Base-by-base conservation (phyloP, 1,284 basidiomycete genomes). In the Trichosporon faecale region DNA sequence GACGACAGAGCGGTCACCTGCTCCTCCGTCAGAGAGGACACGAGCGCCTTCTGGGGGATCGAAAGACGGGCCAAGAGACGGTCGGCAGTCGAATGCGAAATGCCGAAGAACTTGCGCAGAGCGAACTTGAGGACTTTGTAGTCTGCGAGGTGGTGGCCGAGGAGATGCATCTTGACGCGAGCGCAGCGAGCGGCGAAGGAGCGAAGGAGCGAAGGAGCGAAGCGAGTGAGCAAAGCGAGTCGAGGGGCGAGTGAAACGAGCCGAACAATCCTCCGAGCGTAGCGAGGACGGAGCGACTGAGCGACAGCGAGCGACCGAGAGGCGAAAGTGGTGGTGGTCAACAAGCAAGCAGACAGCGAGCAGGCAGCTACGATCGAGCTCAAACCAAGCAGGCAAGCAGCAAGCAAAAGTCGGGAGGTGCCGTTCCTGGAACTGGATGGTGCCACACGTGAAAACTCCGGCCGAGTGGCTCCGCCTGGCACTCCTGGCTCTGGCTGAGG, bases 1-100 rank as follows among this genome's bases (percentile, higher is more conserved):
- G 86, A 85, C 0, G 85, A 86, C 6, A 88, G 77, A 16, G 85
- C 78, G 61, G 86, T 87, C 70, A 87, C 79, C 79, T 88, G 87
- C 3, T 82, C 77, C 76, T 88, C 87, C 21, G 85, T 82, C 46
- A 86, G 52, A 80, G 80, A 68, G 76, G 84, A 64, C 68, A 82
- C 70, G 82, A 83, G 57, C 72, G 83, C 73, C 79, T 82, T 64
- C 76, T 79, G 73, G 77, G 86, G 86, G 71, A 88, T 84, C 44
- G 83, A 82, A 3, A 87, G 82, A 21, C 86, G 81, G 1, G 86
- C 85, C 72, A 86, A 85, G 18, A 87, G 82, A 6, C 83, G 82
- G 2, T 78, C 73, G 1, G 86, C 80, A 11, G 83, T 84, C 44
- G 77, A 71, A 70, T 86, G 82, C 3, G 81, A 83, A 68, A 88